Percentiles rank a stretch among this genome's conserved stretches.
These are phyloP conservation scores for Solanum medicagineum DNA, from an alignment of 257 asterid species.

Conservation along the genomic window DNA sequence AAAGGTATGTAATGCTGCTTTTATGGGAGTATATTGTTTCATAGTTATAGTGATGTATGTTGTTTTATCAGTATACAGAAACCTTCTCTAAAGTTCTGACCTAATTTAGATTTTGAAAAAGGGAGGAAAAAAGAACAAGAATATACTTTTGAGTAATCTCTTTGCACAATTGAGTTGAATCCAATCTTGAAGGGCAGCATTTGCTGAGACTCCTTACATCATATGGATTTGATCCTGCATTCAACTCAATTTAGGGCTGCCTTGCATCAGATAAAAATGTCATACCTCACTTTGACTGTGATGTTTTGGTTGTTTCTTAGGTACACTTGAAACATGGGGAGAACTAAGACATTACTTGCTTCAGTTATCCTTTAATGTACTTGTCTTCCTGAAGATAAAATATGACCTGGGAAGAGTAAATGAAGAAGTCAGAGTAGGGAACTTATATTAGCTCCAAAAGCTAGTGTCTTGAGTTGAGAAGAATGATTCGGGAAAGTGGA, in stretches of 20 bases:
- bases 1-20: not conserved
- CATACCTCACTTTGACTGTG: not conserved
- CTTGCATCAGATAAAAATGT: not conserved
- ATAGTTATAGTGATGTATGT: not conserved
- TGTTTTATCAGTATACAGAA: not conserved
- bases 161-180: not conserved
- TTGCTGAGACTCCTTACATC: not conserved
- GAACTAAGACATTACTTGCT: not conserved
- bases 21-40: not conserved
- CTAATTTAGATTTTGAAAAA: not conserved
- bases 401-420: not conserved
- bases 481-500: not conserved
- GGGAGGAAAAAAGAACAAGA: not conserved
- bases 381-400: not conserved
- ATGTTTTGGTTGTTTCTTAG: not conserved
- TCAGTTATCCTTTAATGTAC: not conserved
- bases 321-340: not conserved
- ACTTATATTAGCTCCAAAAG: not conserved
- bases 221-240: not conserved
- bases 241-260: not conserved
- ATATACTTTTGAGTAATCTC: not conserved
- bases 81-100: not conserved
- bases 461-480: not conserved
- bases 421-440: not conserved
- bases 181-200: not conserved